Evolutionary conservation across 2,329 filamentous ascomycete genomes (phyloP).

Genomic region (Endocalyx cinctus): DNA sequence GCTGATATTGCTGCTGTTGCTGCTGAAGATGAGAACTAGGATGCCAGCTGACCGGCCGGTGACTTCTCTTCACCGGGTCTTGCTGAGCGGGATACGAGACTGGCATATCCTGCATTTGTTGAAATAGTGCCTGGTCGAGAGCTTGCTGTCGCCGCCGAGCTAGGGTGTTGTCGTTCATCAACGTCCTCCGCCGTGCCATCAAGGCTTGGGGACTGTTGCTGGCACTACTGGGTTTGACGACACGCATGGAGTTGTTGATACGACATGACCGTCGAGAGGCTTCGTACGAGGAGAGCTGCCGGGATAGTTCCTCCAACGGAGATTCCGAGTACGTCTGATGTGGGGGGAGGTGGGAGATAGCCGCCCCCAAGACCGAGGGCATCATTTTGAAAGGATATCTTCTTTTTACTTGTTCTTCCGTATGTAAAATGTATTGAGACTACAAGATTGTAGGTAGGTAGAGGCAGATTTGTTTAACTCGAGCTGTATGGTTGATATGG

Average conservation of each 20-base stretch:
- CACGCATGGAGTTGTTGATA: constrained; percentile 48
- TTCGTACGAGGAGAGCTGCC: constrained; percentile 45
- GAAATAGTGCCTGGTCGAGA: constrained; percentile 39
- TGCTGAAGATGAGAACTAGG: constrained; percentile 51
- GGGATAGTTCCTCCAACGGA: constrained; percentile 47
- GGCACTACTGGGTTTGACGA: constrained; percentile 62
- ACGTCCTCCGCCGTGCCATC: constrained; percentile 50
- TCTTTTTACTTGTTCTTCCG: too few species aligned
- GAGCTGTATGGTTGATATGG: too few species aligned
- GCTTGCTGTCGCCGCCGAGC: constrained; percentile 41
- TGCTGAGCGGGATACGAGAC: constrained; percentile 23
- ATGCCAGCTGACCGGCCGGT: constrained; percentile 72
- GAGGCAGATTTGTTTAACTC: constrained; percentile 2
- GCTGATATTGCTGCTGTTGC: too few species aligned
- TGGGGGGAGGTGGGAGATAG: constrained; percentile 24
- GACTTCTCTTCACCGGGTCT: constrained; percentile 33
- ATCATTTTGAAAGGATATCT: constrained; percentile 26
- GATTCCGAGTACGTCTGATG: constrained; percentile 35
- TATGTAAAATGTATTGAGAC: constrained; percentile 1
- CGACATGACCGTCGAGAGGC: constrained; percentile 44
- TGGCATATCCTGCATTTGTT: constrained; percentile 26
- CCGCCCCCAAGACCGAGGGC: constrained; percentile 30
- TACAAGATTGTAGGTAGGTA: constrained; percentile 3
- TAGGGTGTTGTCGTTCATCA: constrained; percentile 46
- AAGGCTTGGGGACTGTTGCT: constrained; percentile 62